phyloP scores from a whole-genome alignment of 768 basidiomycete species.

The Cystoderma amianthinum region DNA sequence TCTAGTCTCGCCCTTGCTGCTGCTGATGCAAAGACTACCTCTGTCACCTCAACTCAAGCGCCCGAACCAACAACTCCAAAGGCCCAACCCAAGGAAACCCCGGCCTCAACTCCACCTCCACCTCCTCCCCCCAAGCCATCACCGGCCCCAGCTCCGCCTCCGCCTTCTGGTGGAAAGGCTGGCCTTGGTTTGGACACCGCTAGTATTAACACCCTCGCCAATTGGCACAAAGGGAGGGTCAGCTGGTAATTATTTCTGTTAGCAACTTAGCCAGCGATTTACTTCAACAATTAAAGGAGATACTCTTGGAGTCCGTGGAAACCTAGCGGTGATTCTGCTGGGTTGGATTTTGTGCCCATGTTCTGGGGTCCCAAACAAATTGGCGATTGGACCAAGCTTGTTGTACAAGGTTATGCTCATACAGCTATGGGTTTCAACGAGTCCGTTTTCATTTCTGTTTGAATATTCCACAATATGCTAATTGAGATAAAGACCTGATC shows the following conservation, averaged over 20 bases:
- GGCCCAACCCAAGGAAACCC: background rate
- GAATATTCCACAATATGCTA: too few species aligned
- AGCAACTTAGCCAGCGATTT: too few species aligned
- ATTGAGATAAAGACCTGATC: too few species aligned
- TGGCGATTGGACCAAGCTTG: slow-evolving; percentile 35
- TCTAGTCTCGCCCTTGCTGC: too few species aligned
- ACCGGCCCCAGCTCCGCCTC: slow-evolving; percentile 9
- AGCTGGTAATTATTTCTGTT: slow-evolving; percentile 30
- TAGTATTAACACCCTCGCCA: slow-evolving; percentile 36
- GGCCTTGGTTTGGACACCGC: slow-evolving; percentile 67
- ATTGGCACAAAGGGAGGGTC: slow-evolving; percentile 42
- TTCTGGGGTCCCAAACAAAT: slow-evolving; percentile 59
- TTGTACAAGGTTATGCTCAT: slow-evolving; percentile 44
- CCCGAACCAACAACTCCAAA: background rate
- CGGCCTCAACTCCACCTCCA: slow-evolving; percentile 10
- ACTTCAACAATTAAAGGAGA: too few species aligned
- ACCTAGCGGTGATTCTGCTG: slow-evolving; percentile 27
- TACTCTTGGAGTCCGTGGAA: slow-evolving; percentile 69
- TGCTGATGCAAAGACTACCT: slow-evolving; percentile 10
- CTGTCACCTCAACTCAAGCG: slow-evolving; percentile 3
- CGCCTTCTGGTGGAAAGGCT: too few species aligned
- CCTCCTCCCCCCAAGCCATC: slow-evolving; percentile 2
- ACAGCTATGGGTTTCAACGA: slow-evolving; percentile 65
- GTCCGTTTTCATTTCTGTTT: slow-evolving; percentile 48
- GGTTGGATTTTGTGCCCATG: slow-evolving; percentile 57